Base-by-base conservation (phyloP, 139 green algal species). In the Picochlorum sp. region DNA sequence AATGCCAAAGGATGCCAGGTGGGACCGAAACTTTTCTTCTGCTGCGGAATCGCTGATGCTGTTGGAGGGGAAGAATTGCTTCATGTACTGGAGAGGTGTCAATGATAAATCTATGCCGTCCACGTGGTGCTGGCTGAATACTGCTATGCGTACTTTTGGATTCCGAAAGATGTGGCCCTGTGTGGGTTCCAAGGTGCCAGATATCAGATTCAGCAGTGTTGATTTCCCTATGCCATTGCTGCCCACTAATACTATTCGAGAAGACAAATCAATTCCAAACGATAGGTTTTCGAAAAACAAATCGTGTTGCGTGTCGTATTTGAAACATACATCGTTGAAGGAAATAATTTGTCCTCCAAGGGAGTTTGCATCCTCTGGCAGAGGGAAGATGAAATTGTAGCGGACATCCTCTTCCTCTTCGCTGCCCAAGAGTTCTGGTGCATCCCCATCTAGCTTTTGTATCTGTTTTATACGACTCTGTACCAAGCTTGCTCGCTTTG, bases 61-160 rank as follows among this genome's bases (percentile, higher is more conserved):
- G 34, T 41, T 41, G 34, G 34, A 41, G 28, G 73, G 73, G 69
- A 62, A 80, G 5, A 37, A 28, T 62, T 79, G 71, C 24, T 6
- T 11, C 32, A 78, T 52, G 58, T 79, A 78, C 34, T 66, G 41
- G 62, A 95, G 66, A 1, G 89, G 81, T 4, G 81, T 84, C 18
- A 94, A 78, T 8, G 87, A 83, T 68, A 97, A 76, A 79, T 98
- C 89, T 69, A 98, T 78, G 4, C 87, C 87, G 54, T 98, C 92
- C 64, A 98, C 83, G 73, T 97, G 90, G 71, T 98, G 92, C 83
- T 98, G 92, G 46, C 70, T 89, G 80, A 98, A 98, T 24, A 74
- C 82, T 14, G 89, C 91, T 69, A 98, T 70, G 16, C 92, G 87
- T 23, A 78, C 38, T 58, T 95, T 80, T 0, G 58, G 54, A 10